Evolutionary conservation across 1,139 yeast species (phyloP), one percentile per base, ranked within the genome.

Genomic region (Yamadazyma triangularis): DNA sequence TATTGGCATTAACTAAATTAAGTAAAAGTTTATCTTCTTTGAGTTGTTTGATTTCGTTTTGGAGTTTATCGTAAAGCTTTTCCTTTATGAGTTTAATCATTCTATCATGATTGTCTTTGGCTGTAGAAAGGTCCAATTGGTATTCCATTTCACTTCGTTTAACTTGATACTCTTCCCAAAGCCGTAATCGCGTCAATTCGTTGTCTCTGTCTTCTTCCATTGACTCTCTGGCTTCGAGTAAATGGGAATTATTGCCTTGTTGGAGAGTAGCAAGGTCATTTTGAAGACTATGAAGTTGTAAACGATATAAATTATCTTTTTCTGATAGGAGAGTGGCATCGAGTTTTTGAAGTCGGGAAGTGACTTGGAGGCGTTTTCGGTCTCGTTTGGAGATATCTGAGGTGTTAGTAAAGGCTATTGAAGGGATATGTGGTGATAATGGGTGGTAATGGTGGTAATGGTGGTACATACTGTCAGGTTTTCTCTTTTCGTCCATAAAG

Each of bases 121-220:
- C 91, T 38, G 70, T 71, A 24, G 71, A 75, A 25, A 88, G 73
- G 44, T 88, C 96, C 33, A 78, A 79, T 41, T 78, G 75, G 53
- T 85, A 87, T 53, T 86, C 94, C 26, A 70, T 69, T 44, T 85
- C 85, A 16, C 87, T 80, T 35, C 88, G 65, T 36, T 79, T 76
- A 3, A 86, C 83, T 54, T 88, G 86, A 56, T 85, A 91, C 54
- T 83, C 83, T 53, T 89, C 95, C 77, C 89, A 85, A 24, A 88
- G 64, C 32, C 87, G 65, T 33, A 91, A 65, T 46, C 84, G 72
- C 22, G 87, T 77, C 33, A 91, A 67, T 46, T 87, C 95, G 41
- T 77, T 72, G 56, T 91, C 98, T 33, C 97, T 67, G 28, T 60
- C 64, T 47, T 88, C 96, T 49, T 87, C 95, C 23, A 84, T 57